Percentiles rank a stretch among this genome's conserved stretches.
phyloP scores from a whole-genome alignment of 176 grass and related monocot genomes.

The Carex pumila region DNA sequence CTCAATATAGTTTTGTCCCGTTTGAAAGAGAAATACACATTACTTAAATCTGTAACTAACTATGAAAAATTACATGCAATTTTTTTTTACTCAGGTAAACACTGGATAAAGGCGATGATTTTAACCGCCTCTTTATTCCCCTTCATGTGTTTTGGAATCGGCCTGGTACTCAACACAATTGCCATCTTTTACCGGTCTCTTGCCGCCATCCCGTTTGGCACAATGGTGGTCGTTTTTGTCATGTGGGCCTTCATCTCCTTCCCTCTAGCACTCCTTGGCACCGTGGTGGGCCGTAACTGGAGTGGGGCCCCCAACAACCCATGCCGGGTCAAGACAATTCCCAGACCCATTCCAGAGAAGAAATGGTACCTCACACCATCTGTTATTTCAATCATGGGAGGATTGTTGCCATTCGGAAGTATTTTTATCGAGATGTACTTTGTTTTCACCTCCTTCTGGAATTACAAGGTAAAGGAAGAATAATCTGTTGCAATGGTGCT shows the following conservation, averaged over 20 bases:
- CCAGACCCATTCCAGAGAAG: conserved; percentile 83
- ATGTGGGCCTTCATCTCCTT: conserved; percentile 92
- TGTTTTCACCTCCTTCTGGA: conserved; percentile 98
- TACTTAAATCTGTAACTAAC: conserved; percentile 11
- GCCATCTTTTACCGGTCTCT: conserved; percentile 92
- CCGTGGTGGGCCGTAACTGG: conserved; percentile 89
- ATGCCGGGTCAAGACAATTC: conserved; percentile 91
- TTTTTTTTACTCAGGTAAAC: conserved; percentile 56
- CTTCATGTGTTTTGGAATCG: conserved; percentile 91
- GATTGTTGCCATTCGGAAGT: conserved; percentile 85
- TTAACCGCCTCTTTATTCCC: conserved; percentile 84
- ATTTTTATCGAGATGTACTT: conserved; percentile 99
- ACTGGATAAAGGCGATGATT: conserved; percentile 85
- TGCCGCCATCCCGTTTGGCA: conserved; percentile 94
- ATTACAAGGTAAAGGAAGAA: conserved; percentile 69
- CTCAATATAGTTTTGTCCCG: too few relatives aligned
- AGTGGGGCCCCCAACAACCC: conserved; percentile 86
- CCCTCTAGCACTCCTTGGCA: conserved; percentile 80
- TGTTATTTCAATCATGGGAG: conserved; percentile 84
- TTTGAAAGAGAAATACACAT: not conserved
- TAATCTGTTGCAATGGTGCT: not conserved
- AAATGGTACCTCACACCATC: conserved; percentile 93
- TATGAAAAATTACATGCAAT: not conserved
- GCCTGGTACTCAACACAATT: conserved; percentile 72
- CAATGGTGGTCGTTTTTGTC: conserved; percentile 83